Percentiles rank a stretch among this genome's conserved stretches.
These are phyloP conservation scores for Lentinula guzmanii DNA, from an alignment of 768 basidiomycete genomes.

Conservation along the genomic window DNA sequence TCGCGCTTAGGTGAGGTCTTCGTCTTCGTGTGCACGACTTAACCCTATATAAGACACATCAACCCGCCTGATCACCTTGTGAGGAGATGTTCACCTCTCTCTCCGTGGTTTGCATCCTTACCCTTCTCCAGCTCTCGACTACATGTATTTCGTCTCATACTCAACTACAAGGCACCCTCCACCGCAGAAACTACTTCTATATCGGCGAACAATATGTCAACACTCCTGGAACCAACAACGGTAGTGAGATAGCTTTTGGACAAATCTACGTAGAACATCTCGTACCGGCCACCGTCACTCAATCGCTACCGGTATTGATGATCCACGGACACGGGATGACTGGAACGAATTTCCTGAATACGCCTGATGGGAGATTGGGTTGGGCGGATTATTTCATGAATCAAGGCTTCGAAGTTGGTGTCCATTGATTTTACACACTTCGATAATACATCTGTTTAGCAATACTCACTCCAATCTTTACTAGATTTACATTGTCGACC, in stretches of 20 bases:
- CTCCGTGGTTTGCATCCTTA: background rate
- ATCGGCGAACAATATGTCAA: slow-evolving; percentile 34
- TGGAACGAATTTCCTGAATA: slow-evolving; percentile 46
- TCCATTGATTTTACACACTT: background rate
- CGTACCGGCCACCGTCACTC: slow-evolving; percentile 31
- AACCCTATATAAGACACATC: background rate
- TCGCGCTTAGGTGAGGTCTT: too few relatives aligned
- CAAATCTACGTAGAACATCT: slow-evolving; percentile 52
- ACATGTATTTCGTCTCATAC: background rate
- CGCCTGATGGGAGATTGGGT: slow-evolving; percentile 47
- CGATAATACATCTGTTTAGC: background rate
- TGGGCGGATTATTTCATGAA: slow-evolving; percentile 53
- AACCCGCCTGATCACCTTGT: background rate
- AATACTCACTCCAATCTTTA: background rate
- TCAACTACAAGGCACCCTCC: slow-evolving; percentile 24
- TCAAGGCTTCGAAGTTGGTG: slow-evolving; percentile 41
- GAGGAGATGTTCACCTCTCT: background rate
- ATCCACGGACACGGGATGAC: slow-evolving; percentile 51
- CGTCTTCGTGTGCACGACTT: background rate
- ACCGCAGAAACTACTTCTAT: slow-evolving; percentile 43
- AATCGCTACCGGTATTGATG: slow-evolving; percentile 36
- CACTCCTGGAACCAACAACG: slow-evolving; percentile 18
- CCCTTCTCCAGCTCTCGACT: background rate
- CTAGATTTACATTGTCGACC: slow-evolving; percentile 35
- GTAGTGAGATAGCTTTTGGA: slow-evolving; percentile 30